Evolutionary conservation across 202 grass and related monocot species (phyloP), one percentile per base, ranked within the genome.

Genomic region (Digitaria exilis): DNA sequence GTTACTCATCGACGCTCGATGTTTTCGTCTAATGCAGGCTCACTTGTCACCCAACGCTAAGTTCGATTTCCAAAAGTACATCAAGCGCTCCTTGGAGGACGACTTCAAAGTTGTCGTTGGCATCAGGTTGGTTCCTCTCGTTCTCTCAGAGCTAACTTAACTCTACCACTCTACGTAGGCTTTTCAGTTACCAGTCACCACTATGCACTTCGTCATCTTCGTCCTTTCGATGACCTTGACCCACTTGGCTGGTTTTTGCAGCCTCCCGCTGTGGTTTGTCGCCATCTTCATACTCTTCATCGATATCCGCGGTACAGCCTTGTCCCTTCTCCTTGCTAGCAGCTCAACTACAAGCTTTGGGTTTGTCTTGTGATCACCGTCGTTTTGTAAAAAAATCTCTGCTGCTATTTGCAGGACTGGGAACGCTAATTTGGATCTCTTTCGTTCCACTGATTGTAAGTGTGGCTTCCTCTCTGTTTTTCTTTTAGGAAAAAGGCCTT

Each of bases 91-190:
- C 11, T 45, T 92, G 29, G 93, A 95, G 72, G 93, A 95, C 16
- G 93, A 95, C 42, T 95, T 95, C 86, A 90, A 95, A 62, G 72
- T 84, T 2, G 93, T 95, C 25, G 93, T 95, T 0, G 85, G 93
- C 26, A 92, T 95, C 79, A 95, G 93, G 85, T 95, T 7, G 28
- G 25, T 3, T 0, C 3, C 12, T 1, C 9, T 31, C 18, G 31
- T 34, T 37, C 26, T 32, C 4, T n/a, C n/a, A n/a, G n/a, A 59
- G 7, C 25, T 22, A 25, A 10, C 22, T n/a, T n/a, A n/a, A n/a
- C n/a, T n/a, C n/a, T n/a, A n/a, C n/a, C n/a, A n/a, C n/a, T 12
- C 22, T 57, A 22, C 55, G 4, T 28, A 14, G 22, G 10, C 5
- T 26, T 58, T 26, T 58, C 10, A 25, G 19, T 22, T 58, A 5